Base-by-base conservation (phyloP, 495 filamentous ascomycete species). In the Cercophora sp. region DNA sequence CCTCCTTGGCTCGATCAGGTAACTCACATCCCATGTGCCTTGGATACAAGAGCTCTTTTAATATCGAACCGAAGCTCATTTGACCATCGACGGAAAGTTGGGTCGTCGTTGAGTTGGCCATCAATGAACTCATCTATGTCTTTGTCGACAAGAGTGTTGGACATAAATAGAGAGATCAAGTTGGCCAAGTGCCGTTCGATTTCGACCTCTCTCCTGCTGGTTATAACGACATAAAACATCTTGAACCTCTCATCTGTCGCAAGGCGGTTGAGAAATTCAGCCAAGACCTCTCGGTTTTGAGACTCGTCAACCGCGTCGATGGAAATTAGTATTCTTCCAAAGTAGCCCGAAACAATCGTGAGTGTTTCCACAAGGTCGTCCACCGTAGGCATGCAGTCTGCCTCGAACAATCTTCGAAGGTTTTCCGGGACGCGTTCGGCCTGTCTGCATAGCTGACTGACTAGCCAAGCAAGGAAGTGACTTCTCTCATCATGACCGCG, bases 161-260 rank as follows among this genome's bases (percentile, higher is more conserved):
- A 13, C 58, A 61, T 61, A 2, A 47, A 57, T 11, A 61, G 26
- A 4, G 47, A 25, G 1, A 23, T 32, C 10, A 57, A 46, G 4
- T 16, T 43, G 11, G 43, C 54, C 48, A 66, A 34, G 11, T 13
- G 15, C 1, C 47, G 37, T 42, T 61, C 59, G 19, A 78, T 76
- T 41, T 77, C 75, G 9, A 42, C 27, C 23, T 79, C 71, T 19
- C 69, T 59, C 6, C 75, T 63, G 47, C 75, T 77, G 2, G 73
- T 74, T 26, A 61, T 66, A 8, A 76, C 35, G 2, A 75, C 24
- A 1, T 60, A 62, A 6, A 77, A 51, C 19, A 66, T 69, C 0
- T 54, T 18, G 37, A 75, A 72, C 25, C 59, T n/a, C n/a, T n/a
- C n/a, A n/a, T n/a, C n/a, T n/a, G n/a, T n/a, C n/a, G n/a, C n/a